Percentiles rank a stretch among this genome's conserved stretches.
Evolutionary conservation across 768 basidiomycete species (phyloP).

Genomic region (Panaeolus cyanescens): DNA sequence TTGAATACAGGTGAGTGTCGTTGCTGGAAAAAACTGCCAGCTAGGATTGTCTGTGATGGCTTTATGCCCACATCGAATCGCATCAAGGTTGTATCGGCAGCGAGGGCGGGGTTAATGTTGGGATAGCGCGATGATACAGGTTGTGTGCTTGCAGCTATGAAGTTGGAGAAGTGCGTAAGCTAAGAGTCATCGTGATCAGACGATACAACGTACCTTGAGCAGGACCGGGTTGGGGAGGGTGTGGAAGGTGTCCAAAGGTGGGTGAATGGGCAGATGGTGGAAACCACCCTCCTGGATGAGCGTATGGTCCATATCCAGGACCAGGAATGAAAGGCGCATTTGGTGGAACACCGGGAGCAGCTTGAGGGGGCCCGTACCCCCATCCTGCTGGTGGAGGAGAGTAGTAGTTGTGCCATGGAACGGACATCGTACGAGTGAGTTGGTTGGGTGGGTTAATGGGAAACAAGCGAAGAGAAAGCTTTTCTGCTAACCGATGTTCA

Average conservation of each 20-base stretch:
- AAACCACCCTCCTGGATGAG: neutral
- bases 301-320: neutral
- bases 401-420: neutral
- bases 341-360: neutral
- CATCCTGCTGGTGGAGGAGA: neutral
- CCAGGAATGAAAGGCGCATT: neutral
- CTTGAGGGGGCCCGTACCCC: neutral
- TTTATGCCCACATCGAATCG: constrained; percentile 51
- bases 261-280: neutral
- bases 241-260: neutral
- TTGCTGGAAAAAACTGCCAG: constrained; percentile 42
- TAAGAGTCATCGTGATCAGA: neutral
- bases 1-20: constrained; percentile 38
- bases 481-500: neutral
- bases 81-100: constrained; percentile 49
- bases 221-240: neutral
- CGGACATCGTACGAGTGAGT: neutral
- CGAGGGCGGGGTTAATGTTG: constrained; percentile 54
- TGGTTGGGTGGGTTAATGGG: neutral
- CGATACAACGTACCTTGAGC: neutral
- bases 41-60: constrained; percentile 41
- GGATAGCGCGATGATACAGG: constrained; percentile 42
- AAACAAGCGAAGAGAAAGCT: neutral
- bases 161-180: neutral
- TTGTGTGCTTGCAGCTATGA: constrained; percentile 4